phyloP scores from a whole-genome alignment of 441 rosid genomes.

The Populus hybrid region DNA sequence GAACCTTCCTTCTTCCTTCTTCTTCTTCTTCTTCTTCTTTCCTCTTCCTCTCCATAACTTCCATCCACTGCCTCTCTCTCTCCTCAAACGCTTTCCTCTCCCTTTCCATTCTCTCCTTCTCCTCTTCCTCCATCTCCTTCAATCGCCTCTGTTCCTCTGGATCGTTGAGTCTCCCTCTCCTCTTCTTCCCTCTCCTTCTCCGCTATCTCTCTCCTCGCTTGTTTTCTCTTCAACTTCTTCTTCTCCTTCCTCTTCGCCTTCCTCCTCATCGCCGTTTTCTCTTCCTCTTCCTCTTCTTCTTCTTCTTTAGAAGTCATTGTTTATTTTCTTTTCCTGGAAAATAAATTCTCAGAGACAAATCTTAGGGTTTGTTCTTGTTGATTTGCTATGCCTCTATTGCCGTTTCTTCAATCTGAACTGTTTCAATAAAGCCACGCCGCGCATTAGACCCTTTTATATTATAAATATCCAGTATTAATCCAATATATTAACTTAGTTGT shows the following conservation, averaged over 20 bases:
- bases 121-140: constrained; percentile 60
- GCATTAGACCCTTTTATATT: too few relatives aligned
- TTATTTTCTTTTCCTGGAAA: not conserved
- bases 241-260: constrained; percentile 76
- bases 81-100: constrained; percentile 74
- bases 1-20: constrained; percentile 40
- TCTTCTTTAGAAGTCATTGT: constrained; percentile 13
- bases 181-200: constrained; percentile 63
- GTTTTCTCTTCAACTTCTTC: constrained; percentile 84
- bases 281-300: constrained; percentile 31
- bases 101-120: constrained; percentile 50
- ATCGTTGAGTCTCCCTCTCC: constrained; percentile 59
- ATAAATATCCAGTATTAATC: too few relatives aligned
- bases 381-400: not conserved
- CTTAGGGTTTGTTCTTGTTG: not conserved
- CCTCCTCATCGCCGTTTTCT: constrained; percentile 34
- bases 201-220: constrained; percentile 64
- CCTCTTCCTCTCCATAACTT: constrained; percentile 63
- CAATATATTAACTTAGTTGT: too few relatives aligned
- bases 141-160: constrained; percentile 60
- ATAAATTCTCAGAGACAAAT: not conserved
- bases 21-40: constrained; percentile 52
- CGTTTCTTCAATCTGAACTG: not conserved
- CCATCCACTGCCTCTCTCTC: constrained; percentile 70
- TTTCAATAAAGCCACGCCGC: too few relatives aligned